These are phyloP conservation scores for Corymbia maculata DNA, from an alignment of 345 rosid genomes.

Conservation along the genomic window DNA sequence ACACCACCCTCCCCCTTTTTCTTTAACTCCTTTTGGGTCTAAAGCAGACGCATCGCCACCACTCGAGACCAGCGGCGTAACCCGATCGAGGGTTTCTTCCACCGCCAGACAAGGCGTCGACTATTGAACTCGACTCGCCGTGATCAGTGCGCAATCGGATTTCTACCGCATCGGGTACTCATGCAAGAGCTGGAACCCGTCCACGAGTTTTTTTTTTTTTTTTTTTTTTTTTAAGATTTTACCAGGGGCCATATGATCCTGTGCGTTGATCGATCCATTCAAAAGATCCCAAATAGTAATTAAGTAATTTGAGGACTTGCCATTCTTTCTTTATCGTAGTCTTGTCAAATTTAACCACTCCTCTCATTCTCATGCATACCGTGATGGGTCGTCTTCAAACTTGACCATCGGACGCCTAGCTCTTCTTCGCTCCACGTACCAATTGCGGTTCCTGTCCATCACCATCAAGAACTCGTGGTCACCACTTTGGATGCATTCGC, in stretches of 20 bases:
- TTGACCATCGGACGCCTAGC: neutral
- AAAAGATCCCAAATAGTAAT: neutral
- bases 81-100: neutral
- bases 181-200: accelerated
- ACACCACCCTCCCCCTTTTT: neutral
- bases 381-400: neutral
- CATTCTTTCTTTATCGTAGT: neutral
- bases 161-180: neutral
- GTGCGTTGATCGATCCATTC: neutral
- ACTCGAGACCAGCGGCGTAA: neutral
- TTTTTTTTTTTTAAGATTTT: neutral
- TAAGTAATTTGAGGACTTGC: neutral
- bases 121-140: neutral
- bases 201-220: too few species aligned
- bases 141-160: neutral
- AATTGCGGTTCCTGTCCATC: neutral
- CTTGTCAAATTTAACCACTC: neutral
- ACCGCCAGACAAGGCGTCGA: neutral
- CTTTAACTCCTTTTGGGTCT: neutral
- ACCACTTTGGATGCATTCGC: neutral
- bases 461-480: neutral
- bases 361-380: neutral
- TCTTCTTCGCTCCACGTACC: neutral
- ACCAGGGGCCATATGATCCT: neutral
- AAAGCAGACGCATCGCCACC: neutral